phyloP scores from a whole-genome alignment of 2,329 filamentous ascomycete species.

The Pseudonectria buxi region DNA sequence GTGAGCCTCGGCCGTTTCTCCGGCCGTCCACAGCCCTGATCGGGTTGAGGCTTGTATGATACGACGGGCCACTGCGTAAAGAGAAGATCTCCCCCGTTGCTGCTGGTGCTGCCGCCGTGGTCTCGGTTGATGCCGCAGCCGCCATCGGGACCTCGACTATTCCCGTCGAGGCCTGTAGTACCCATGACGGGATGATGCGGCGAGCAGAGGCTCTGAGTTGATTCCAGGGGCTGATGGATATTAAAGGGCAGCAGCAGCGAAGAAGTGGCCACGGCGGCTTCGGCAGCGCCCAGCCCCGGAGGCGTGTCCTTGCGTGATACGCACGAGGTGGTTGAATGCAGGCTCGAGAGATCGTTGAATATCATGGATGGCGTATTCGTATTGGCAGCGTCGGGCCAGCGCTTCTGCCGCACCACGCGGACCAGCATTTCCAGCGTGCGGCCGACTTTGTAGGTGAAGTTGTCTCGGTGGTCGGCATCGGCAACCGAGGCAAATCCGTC shows the following conservation, averaged over 20 bases:
- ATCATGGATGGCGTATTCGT: constrained; percentile 12
- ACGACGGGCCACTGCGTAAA: constrained; percentile 10
- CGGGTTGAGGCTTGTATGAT: constrained; percentile 17
- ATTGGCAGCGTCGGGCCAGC: constrained; percentile 4
- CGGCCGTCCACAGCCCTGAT: constrained; percentile 3
- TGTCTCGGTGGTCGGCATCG: constrained; percentile 14
- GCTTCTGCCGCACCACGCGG: constrained; percentile 14
- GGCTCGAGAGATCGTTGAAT: constrained; percentile 19
- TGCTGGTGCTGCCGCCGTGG: background rate
- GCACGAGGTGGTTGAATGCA: constrained; percentile 15
- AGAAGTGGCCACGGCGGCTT: constrained; percentile 2
- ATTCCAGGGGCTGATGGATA: too few species aligned
- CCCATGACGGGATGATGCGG: constrained; percentile 2
- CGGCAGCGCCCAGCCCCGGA: constrained; percentile 11
- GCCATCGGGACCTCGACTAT: constrained; percentile 7
- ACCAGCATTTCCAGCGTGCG: constrained; percentile 11
- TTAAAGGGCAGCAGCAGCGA: too few species aligned
- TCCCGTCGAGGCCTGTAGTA: constrained; percentile 15
- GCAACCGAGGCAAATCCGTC: constrained; percentile 12
- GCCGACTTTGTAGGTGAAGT: constrained; percentile 14
- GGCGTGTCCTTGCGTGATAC: constrained; percentile 18
- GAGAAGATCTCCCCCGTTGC: background rate
- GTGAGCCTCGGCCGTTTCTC: constrained; percentile 15
- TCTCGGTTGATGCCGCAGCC: constrained; percentile 11
- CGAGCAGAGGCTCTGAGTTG: constrained; percentile 4